A percentile compares a stretch with the other conserved stretches of the same genome.
These are phyloP conservation scores for Salix dunnii DNA, from an alignment of 345 rosid genomes.

Conservation along the genomic window DNA sequence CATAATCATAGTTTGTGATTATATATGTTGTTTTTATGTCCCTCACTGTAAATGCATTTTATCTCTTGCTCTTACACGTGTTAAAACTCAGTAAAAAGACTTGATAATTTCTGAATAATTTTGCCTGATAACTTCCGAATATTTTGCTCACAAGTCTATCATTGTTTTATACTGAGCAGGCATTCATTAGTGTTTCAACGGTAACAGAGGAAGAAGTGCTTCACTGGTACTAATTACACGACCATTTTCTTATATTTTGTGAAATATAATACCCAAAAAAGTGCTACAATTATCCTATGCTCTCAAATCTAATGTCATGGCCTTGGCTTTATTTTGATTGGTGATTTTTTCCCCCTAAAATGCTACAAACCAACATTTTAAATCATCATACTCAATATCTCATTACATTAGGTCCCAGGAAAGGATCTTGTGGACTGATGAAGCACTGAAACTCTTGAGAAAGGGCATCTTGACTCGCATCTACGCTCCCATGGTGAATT, in stretches of 20 bases:
- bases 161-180: slow-evolving; percentile 50
- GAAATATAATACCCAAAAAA: neutral
- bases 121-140: neutral
- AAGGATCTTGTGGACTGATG: slow-evolving; percentile 75
- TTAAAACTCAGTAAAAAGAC: neutral
- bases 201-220: slow-evolving; percentile 93
- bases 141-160: slow-evolving; percentile 19
- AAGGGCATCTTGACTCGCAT: slow-evolving; percentile 79
- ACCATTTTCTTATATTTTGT: neutral
- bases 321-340: neutral
- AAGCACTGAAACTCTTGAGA: slow-evolving; percentile 53
- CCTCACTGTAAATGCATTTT: neutral
- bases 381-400: neutral
- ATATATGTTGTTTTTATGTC: neutral
- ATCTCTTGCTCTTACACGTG: neutral
- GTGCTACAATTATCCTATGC: neutral
- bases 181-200: slow-evolving; percentile 96
- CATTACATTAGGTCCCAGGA: slow-evolving; percentile 63
- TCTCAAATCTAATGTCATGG: neutral
- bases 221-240: slow-evolving; percentile 55
- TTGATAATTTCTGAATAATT: neutral
- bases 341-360: neutral
- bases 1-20: neutral
- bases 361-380: neutral
- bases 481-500: slow-evolving; percentile 80